These are phyloP conservation scores for Umbelopsis ramanniana DNA, from an alignment of 192 early-diverging fungal species.

Conservation along the genomic window DNA sequence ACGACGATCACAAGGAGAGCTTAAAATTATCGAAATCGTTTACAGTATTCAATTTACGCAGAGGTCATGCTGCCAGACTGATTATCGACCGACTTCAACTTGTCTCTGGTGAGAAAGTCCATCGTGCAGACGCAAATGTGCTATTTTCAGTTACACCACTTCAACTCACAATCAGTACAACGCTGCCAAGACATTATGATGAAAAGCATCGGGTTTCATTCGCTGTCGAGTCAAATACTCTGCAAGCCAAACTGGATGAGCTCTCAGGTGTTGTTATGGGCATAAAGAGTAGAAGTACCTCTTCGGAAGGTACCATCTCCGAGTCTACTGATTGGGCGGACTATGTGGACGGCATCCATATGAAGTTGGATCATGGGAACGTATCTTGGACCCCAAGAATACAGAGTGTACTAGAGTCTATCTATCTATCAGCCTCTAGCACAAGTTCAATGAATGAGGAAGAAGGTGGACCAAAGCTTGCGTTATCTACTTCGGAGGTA, in stretches of 20 bases:
- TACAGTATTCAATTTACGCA: neutral
- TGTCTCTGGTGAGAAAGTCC: neutral
- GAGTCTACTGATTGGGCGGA: no score
- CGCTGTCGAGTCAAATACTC: neutral
- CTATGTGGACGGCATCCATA: no score
- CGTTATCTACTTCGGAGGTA: neutral
- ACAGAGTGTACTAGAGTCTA: neutral
- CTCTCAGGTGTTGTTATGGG: neutral
- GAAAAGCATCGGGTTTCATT: neutral
- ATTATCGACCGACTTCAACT: neutral
- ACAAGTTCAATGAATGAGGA: neutral
- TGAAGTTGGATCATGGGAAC: no score
- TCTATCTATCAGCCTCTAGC: neutral
- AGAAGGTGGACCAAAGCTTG: neutral
- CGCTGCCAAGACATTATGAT: neutral
- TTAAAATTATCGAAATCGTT: neutral
- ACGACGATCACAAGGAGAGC: constrained; percentile 5
- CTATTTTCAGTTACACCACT: neutral
- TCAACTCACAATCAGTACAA: neutral
- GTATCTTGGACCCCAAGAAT: neutral
- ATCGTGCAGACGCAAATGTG: neutral
- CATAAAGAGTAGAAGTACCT: no score
- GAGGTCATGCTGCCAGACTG: neutral
- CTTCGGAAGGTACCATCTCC: no score
- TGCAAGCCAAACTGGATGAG: neutral